Percentiles rank a stretch among this genome's conserved stretches.
Conservation (phyloP, 2,329 filamentous ascomycete species). For the Arthroderma sp. region DNA sequence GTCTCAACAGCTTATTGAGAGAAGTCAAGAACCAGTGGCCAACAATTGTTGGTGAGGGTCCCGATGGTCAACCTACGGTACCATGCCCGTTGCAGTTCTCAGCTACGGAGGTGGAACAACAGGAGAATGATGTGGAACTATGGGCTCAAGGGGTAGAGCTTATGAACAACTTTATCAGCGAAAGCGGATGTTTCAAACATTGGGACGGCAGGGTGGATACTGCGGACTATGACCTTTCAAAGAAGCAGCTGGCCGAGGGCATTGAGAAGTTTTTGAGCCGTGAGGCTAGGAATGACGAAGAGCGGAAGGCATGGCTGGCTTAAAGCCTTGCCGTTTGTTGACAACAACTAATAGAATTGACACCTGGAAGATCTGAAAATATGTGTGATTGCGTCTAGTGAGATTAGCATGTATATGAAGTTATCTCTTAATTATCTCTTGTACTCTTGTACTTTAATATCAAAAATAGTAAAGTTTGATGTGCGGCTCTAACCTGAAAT, state of each 20-base stretch:
- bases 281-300: slow-evolving; percentile 18
- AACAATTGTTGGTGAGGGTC: slow-evolving; percentile 12
- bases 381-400: no score
- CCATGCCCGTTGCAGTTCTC: slow-evolving; percentile 17
- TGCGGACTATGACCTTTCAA: slow-evolving; percentile 16
- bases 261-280: slow-evolving; percentile 17
- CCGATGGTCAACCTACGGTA: slow-evolving; percentile 4
- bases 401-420: no score
- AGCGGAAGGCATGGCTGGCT: slow-evolving; percentile 18
- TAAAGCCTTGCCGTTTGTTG: slow-evolving; percentile 15
- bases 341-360: no score
- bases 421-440: no score
- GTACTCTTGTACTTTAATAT: no score
- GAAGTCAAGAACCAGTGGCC: slow-evolving; percentile 17
- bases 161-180: slow-evolving; percentile 17
- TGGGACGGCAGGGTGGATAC: slow-evolving; percentile 14
- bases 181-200: slow-evolving; percentile 20
- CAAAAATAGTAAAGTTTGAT: no score
- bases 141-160: slow-evolving; percentile 19
- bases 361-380: no score
- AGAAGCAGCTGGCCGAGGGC: slow-evolving; percentile 17
- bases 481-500: no score
- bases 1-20: slow-evolving; percentile 14
- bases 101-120: slow-evolving; percentile 13
- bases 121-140: slow-evolving; percentile 16